These are phyloP conservation scores for Colletotrichum caudatum DNA, from an alignment of 2,329 filamentous ascomycete genomes.

Conservation along the genomic window DNA sequence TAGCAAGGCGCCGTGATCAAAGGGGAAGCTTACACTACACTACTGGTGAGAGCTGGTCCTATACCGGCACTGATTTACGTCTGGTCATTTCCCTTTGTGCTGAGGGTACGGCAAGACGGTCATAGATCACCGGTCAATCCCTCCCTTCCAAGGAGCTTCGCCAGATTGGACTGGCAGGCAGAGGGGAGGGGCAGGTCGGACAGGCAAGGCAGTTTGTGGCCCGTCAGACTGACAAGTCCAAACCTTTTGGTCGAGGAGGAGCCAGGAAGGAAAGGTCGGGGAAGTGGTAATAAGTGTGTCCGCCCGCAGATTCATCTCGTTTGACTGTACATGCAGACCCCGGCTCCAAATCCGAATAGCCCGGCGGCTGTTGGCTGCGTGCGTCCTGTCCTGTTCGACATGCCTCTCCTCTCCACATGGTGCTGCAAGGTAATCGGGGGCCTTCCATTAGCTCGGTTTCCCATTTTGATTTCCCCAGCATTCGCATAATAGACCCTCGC, in stretches of 20 bases:
- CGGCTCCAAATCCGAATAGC: conserved; percentile 29
- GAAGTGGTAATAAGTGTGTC: background rate
- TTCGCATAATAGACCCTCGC: conserved; percentile 35
- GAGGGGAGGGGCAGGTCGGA: background rate
- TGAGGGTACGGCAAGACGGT: background rate
- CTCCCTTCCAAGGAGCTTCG: background rate
- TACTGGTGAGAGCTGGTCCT: background rate
- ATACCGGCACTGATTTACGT: background rate
- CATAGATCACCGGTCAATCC: background rate
- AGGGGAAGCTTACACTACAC: too few species aligned
- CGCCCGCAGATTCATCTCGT: background rate
- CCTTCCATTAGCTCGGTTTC: conserved; percentile 40
- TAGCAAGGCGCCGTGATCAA: conserved; percentile 5
- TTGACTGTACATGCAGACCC: background rate
- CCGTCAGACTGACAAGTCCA: conserved; percentile 11
- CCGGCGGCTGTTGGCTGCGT: conserved; percentile 26
- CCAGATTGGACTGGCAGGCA: background rate
- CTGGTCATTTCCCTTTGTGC: background rate
- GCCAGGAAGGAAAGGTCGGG: background rate
- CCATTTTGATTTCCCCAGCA: conserved; percentile 41
- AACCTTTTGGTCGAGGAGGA: background rate
- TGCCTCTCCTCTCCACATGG: conserved; percentile 23
- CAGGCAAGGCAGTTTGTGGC: conserved; percentile 6
- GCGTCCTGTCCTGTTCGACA: background rate
- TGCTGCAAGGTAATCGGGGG: conserved; percentile 27